phyloP scores from a whole-genome alignment of 2,329 filamentous ascomycete species.

The Knufia petricola region DNA sequence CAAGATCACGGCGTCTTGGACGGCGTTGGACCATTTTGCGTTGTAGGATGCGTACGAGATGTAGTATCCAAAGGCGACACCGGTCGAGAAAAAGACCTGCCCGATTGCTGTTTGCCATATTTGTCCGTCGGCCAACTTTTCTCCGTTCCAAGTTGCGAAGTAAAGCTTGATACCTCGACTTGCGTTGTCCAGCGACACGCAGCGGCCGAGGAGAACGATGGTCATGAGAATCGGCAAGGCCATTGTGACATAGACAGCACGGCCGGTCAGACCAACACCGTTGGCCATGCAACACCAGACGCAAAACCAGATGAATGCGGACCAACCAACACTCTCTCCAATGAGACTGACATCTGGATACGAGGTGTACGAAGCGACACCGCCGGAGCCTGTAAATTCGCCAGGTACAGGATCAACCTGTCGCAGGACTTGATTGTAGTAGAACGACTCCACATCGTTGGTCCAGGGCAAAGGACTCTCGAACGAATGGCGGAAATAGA shows the following conservation, averaged over 20 bases:
- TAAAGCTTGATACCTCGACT: conserved; percentile 42
- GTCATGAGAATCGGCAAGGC: conserved; percentile 49
- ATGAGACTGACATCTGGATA: conserved; percentile 42
- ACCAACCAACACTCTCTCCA: conserved; percentile 51
- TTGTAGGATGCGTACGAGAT: conserved; percentile 52
- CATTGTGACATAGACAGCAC: conserved; percentile 55
- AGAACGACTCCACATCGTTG: conserved; percentile 43
- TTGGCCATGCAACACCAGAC: conserved; percentile 53
- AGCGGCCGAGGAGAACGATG: conserved; percentile 47
- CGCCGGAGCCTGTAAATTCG: conserved; percentile 30
- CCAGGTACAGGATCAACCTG: conserved; percentile 38
- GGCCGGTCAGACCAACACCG: conserved; percentile 48
- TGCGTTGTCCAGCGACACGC: conserved; percentile 46
- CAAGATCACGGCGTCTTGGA: conserved; percentile 50
- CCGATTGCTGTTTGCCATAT: conserved; percentile 53
- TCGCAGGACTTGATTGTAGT: conserved; percentile 40
- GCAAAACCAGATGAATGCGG: conserved; percentile 49
- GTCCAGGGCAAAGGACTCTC: conserved; percentile 47
- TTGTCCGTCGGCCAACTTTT: conserved; percentile 41
- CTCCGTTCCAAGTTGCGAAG: conserved; percentile 42
- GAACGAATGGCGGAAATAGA: conserved; percentile 49
- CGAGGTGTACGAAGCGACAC: conserved; percentile 35
- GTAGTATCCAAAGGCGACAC: conserved; percentile 51
- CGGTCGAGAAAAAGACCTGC: conserved; percentile 52
- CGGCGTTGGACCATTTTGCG: conserved; percentile 46